Base-by-base conservation (phyloP, 2,329 filamentous ascomycete genomes). In the Colletotrichum sidae region DNA sequence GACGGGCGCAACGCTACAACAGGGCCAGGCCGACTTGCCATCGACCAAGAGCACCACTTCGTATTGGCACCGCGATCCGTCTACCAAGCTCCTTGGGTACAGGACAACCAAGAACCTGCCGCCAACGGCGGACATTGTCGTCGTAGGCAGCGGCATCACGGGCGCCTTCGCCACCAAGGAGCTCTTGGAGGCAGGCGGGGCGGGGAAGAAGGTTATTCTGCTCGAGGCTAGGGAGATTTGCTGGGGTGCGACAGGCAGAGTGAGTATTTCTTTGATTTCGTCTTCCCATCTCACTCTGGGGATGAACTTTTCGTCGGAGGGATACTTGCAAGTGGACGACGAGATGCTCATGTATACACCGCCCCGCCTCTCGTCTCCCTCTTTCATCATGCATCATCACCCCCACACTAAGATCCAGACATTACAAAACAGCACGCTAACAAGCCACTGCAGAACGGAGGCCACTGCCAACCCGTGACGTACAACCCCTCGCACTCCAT, bases 211-310 rank as follows among this genome's bases (percentile, higher is more conserved):
- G n/a, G 84, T 94, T 8, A 81, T 94, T 6, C 84, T 94, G 80
- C 81, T 95, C 6, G 92, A 95, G 77, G 92, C 92, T 12, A 83
- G 92, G 71, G 92, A 94, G 79, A 91, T 89, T 4, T 94, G 92
- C 73, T 94, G 87, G 86, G 92, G 92, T 15, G 92, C 92, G n/a
- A 95, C 92, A 1, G 92, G 92, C n/a, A 80, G 92, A 72, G 90
- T 92, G 72, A 82, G 88, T 82, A 6, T 17, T 82, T 42, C 10
- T 51, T 52, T 63, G 55, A 4, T 7, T 35, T 38, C 25, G 38
- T 12, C 34, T 12, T 51, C 52, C 11, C 13, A 10, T 34, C 10
- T 34, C 35, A n/a, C 8, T n/a, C 6, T 47, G 11, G 25, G 12
- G 46, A 11, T 6, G 6, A 49, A 12, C 8, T 9, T 11, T n/a